Evolutionary conservation across 495 filamentous ascomycete genomes (phyloP), one percentile per base, ranked within the genome.

Genomic region (Jackrogersella minutella): DNA sequence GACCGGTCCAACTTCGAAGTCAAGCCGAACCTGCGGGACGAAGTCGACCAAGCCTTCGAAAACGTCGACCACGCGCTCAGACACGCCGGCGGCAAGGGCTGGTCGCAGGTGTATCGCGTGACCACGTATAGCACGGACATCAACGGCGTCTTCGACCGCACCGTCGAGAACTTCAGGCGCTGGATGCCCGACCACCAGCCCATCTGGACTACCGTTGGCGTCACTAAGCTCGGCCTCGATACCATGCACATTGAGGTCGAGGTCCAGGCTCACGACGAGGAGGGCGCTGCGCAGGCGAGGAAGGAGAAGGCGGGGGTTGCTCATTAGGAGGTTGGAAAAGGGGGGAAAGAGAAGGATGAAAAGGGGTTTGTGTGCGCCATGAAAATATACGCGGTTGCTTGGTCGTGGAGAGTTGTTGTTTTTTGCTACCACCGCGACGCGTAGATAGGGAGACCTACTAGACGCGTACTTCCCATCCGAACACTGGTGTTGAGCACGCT

Each of bases 191-290:
- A 79, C 7, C 81, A 86, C 61, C 64, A 78, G 60, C 82, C 83
- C 2, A 64, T 84, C 24, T 85, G 79, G 82, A 85, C 82, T 0
- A 72, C 67, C 44, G 62, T 86, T 26, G 84, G 80, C 4, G 81
- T 85, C 7, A 50, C 58, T 2, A 62, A 73, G 54, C 64, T 86
- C 5, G 82, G 72, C 5, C 60, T 78, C 41, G 77, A 77, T 57
- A 77, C 71, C 63, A 86, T 86, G 84, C 63, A 77, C n/a, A 79
- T 85, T 26, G 84, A 86, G 72, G 82, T 87, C 66, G 86, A 88
- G 68, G 85, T 85, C 40, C 73, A 74, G 43, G 82, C 84, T n/a
- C 56, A 65, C 40, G 69, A 71, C 14, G 30, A 22, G 8, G 62
- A 72, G 49, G 71, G n/a, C n/a, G n/a, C n/a, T n/a, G n/a, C n/a